These are phyloP conservation scores for Oemleria cerasiformis DNA, from an alignment of 306 rosid genomes.

Conservation along the genomic window DNA sequence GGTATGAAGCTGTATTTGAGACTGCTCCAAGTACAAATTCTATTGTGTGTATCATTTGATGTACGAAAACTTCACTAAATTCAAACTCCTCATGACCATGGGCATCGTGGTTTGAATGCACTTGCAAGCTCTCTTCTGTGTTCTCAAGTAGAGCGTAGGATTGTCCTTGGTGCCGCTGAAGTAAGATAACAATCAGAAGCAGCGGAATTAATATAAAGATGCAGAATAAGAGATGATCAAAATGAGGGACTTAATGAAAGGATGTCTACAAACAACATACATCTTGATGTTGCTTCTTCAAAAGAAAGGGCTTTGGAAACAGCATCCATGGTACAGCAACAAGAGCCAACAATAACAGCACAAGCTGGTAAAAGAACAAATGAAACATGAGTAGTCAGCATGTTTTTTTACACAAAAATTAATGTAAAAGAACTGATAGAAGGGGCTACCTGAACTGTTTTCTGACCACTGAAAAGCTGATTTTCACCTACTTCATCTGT, in stretches of 20 bases:
- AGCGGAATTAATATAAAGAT: neutral
- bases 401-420: constrained; percentile 8
- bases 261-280: constrained; percentile 44
- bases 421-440: neutral
- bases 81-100: constrained; percentile 73
- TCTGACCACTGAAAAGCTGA: constrained; percentile 92
- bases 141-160: constrained; percentile 52
- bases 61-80: constrained; percentile 85
- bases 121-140: constrained; percentile 59
- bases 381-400: constrained; percentile 9
- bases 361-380: constrained; percentile 50
- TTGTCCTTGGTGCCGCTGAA: constrained; percentile 82
- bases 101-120: constrained; percentile 45
- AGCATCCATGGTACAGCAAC: constrained; percentile 99
- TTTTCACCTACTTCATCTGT: constrained; percentile 89
- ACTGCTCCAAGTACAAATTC: constrained; percentile 97
- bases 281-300: constrained; percentile 83
- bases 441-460: constrained; percentile 61
- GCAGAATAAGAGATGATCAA: constrained; percentile 1
- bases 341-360: constrained; percentile 68
- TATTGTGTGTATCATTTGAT: constrained; percentile 94
- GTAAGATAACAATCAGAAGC: constrained; percentile 34
- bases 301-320: constrained; percentile 88
- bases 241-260: neutral
- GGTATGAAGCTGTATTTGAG: constrained; percentile 96